Base-by-base conservation (phyloP, 2,329 filamentous ascomycete genomes). In the Coccinonectria pachysandricola region DNA sequence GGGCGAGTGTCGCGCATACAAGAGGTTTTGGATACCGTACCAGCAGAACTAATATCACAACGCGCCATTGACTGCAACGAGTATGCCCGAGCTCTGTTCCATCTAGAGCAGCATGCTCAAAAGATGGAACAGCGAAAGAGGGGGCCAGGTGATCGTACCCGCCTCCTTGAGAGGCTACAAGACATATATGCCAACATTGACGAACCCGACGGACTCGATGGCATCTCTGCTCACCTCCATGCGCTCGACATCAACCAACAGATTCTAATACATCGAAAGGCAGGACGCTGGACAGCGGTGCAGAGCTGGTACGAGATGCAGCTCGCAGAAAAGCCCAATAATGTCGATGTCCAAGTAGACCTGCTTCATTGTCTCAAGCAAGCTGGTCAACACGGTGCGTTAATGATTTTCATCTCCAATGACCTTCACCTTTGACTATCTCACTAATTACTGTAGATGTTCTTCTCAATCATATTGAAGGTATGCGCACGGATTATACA, bases 281-380 rank as follows among this genome's bases (percentile, higher is more conserved):
- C 87, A 12, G 91, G 91, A 4, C 70, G 87, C 36, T 98, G 91
- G 87, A 79, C 83, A 10, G 84, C 88, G 26, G 91, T 87, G 13
- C 91, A 96, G 56, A 93, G 84, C 37, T 98, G 92, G 91, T 96
- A 95, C 53, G 87, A 98, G 50, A 76, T 94, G 38, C 79, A 87
- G 37, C 65, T 96, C 17, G 78, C 81, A 3, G 77, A 91, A 43
- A 69, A 79, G 23, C 87, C 88, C 0, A 65, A 78, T 27, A 79
- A 93, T 47, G 51, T 71, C 11, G 80, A 92, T 30, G 68, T 82
- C 8, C 87, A 95, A 49, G 65, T 83, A 30, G 82, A 92, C 43
- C 66, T 98, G 18, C 62, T 98, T 28, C 81, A 77, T 15, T 96
- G 91, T 44, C 64, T 98, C 7, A 87, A 86, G 48, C 86, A 95